Conservation (phyloP, 805 yeast genomes). For the Starmerella floris region DNA sequence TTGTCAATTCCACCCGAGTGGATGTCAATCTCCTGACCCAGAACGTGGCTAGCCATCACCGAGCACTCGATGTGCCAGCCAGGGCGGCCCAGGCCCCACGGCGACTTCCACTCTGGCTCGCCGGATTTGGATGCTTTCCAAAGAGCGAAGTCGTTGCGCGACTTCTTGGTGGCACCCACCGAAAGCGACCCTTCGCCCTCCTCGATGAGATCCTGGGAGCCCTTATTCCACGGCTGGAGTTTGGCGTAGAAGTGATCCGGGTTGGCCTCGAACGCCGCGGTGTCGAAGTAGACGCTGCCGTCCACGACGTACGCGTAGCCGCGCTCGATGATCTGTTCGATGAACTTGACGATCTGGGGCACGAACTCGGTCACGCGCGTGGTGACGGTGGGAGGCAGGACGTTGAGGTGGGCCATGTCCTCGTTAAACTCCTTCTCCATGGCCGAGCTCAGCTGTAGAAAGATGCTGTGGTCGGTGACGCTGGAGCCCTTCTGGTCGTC, state of each 20-base stretch:
- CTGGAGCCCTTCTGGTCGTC: slow-evolving; percentile 61
- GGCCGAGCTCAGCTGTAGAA: slow-evolving; percentile 65
- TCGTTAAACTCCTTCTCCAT: slow-evolving; percentile 80
- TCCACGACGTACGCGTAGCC: slow-evolving; percentile 76
- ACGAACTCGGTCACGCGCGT: slow-evolving; percentile 93
- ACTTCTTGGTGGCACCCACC: slow-evolving; percentile 43
- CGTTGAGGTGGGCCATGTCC: slow-evolving; percentile 79
- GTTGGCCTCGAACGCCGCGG: slow-evolving; percentile 59
- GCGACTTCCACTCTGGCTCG: slow-evolving; percentile 90
- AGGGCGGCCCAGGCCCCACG: slow-evolving; percentile 96
- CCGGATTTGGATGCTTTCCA: slow-evolving; percentile 97
- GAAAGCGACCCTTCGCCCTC: slow-evolving; percentile 88
- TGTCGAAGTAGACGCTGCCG: slow-evolving; percentile 95
- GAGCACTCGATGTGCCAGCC: slow-evolving; percentile 99
- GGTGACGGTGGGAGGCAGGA: slow-evolving; percentile 67
- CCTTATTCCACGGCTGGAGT: slow-evolving; percentile 96
- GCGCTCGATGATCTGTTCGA: slow-evolving; percentile 55
- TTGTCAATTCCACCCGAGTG: slow-evolving; percentile 96
- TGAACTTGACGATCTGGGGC: slow-evolving; percentile 79
- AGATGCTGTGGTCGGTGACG: slow-evolving; percentile 73
- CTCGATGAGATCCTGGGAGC: slow-evolving; percentile 66
- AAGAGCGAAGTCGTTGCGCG: slow-evolving; percentile 78
- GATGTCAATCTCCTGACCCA: slow-evolving; percentile 76
- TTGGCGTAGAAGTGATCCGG: slow-evolving; percentile 80
- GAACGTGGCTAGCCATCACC: slow-evolving; percentile 88